A percentile compares a stretch with the other conserved stretches of the same genome.
phyloP scores from a whole-genome alignment of 73 alveolate genomes.

The Tetrahymena malaccensis region DNA sequence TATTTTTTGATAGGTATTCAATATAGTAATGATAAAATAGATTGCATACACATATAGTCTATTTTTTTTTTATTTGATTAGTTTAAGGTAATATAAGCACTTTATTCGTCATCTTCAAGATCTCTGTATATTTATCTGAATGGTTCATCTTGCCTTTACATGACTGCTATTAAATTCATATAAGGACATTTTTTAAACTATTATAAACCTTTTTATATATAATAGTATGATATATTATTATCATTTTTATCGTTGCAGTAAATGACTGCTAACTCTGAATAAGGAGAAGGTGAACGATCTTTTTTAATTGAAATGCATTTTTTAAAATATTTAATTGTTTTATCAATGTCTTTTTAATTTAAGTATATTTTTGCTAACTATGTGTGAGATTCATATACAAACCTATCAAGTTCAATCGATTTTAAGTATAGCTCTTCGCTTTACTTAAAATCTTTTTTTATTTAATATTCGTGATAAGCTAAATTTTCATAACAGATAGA shows the following conservation, averaged over 20 bases:
- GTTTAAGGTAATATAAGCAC: neutral
- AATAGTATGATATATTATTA: neutral
- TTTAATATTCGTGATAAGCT: neutral
- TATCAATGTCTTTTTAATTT: neutral
- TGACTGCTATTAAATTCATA: neutral
- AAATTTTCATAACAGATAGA: neutral
- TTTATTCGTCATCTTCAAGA: neutral
- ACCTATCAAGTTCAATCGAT: neutral
- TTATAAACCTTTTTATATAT: neutral
- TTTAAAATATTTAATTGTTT: neutral
- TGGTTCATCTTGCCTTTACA: neutral
- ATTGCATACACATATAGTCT: neutral
- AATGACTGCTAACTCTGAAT: neutral
- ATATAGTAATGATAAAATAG: too few species aligned
- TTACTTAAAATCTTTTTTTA: neutral
- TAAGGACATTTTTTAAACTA: neutral
- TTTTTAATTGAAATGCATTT: neutral
- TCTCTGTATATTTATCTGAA: neutral
- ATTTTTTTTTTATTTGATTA: neutral
- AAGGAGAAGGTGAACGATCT: neutral
- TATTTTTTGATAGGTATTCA: too few species aligned
- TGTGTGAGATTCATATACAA: neutral
- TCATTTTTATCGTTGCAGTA: neutral
- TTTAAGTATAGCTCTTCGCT: neutral
- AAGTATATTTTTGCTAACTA: neutral